Evolutionary conservation across 139 green algal genomes (phyloP), one percentile per base, ranked within the genome.

Genomic region (Picochlorum sp.): DNA sequence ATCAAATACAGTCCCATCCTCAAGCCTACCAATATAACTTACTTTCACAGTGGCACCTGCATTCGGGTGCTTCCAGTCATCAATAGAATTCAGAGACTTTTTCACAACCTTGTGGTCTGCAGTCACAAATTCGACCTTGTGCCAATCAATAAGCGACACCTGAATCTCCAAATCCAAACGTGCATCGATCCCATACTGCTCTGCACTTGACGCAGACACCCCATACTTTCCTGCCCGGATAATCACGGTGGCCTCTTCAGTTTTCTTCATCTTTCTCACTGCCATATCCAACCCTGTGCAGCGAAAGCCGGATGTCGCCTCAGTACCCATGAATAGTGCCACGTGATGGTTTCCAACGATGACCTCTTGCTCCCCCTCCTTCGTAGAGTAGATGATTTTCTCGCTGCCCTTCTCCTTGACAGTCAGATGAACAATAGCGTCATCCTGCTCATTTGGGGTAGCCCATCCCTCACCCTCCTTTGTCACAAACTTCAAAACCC

Each of bases 181-280:
- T 18, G 76, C 32, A 16, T 89, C 74, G 3, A 74, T 69, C 24
- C 89, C 83, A 32, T 73, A 69, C n/a, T 58, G 49, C 23, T 62
- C 62, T 26, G 77, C 89, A 6, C 72, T 73, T 7, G 66, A 66
- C 10, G 80, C 85, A 79, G 87, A 92, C 28, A 71, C 82, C 67
- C 93, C 72, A 82, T 76, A 41, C 34, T 41, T 0, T 41, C 34
- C 34, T 41, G 34, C 34, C 15, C 47, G 5, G 4, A 54, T 9
- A 54, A 54, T 54, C 47, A 54, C 18, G 7, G 47, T 54, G 47
- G 47, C 47, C 81, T 24, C 34, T 77, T 95, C 90, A 10, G 74
- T 82, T 41, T 81, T 71, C 76, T 91, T 92, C 90, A 95, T 95
- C 1, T 71, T 87, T 58, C 72, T 82, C 4, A 90, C 62, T 5